A percentile compares a stretch with the other conserved stretches of the same genome.
Conservation (phyloP, 768 basidiomycete species). For the Lactifluus echinatus region DNA sequence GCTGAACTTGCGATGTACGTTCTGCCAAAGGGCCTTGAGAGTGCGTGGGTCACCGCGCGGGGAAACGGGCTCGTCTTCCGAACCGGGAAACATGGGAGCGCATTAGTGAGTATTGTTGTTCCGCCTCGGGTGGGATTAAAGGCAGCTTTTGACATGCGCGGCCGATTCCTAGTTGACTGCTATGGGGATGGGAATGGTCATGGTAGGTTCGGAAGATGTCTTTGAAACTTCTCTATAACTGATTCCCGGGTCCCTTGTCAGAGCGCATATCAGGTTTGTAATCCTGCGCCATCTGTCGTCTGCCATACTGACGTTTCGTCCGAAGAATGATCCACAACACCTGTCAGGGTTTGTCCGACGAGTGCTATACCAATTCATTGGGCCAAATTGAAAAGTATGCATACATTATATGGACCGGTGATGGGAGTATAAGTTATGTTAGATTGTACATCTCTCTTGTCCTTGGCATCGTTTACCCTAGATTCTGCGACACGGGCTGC, state of each 20-base stretch:
- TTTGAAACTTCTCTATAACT: neutral
- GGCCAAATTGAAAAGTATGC: constrained; percentile 51
- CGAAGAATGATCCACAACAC: constrained; percentile 63
- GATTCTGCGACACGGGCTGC: too few relatives aligned
- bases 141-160: neutral
- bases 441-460: neutral
- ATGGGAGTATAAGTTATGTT: too few relatives aligned
- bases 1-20: constrained; percentile 91
- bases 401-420: neutral
- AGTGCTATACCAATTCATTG: constrained; percentile 83
- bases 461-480: too few relatives aligned
- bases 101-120: constrained; percentile 33
- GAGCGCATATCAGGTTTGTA: constrained; percentile 55
- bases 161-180: constrained; percentile 41
- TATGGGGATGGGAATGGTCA: constrained; percentile 86
- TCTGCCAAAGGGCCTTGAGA: constrained; percentile 84
- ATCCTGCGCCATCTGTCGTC: neutral
- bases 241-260: neutral
- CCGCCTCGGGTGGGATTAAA: neutral
- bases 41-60: constrained; percentile 74
- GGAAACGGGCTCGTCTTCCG: constrained; percentile 68
- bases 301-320: neutral
- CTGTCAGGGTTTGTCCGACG: constrained; percentile 73
- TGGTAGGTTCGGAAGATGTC: constrained; percentile 40
- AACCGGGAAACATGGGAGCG: constrained; percentile 62